phyloP scores from a whole-genome alignment of 768 basidiomycete genomes.

The Austroboletus festivus region DNA sequence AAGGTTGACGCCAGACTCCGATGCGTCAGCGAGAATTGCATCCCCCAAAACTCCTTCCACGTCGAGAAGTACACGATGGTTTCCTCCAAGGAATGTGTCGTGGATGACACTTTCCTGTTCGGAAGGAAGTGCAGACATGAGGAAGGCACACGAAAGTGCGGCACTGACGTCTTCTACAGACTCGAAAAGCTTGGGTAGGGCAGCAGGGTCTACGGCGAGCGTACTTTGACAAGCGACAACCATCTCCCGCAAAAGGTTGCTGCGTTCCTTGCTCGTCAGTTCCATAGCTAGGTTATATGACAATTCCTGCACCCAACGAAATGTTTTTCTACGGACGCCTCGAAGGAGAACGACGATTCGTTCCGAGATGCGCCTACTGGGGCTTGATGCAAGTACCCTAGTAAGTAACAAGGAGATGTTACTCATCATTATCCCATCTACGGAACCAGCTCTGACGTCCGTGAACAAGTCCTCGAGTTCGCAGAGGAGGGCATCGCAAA shows the following conservation, averaged over 20 bases:
- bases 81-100: background rate
- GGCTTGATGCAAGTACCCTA: constrained; percentile 2
- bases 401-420: background rate
- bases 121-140: background rate
- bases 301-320: constrained; percentile 32
- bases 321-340: constrained; percentile 26
- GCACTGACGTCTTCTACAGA: background rate
- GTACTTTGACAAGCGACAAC: constrained; percentile 35
- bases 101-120: background rate
- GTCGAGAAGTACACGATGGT: no score
- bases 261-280: background rate
- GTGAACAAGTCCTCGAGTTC: background rate
- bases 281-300: background rate
- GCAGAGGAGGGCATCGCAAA: constrained; percentile 17
- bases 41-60: background rate
- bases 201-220: constrained; percentile 14
- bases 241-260: constrained; percentile 28
- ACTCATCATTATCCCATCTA: background rate
- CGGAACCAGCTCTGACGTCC: background rate
- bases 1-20: background rate
- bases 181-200: background rate
- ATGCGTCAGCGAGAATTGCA: background rate
- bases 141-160: background rate
- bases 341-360: constrained; percentile 24
- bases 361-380: constrained; percentile 7